phyloP scores from a whole-genome alignment of 2,329 filamentous ascomycete genomes.

The Microdochium bolleyi region DNA sequence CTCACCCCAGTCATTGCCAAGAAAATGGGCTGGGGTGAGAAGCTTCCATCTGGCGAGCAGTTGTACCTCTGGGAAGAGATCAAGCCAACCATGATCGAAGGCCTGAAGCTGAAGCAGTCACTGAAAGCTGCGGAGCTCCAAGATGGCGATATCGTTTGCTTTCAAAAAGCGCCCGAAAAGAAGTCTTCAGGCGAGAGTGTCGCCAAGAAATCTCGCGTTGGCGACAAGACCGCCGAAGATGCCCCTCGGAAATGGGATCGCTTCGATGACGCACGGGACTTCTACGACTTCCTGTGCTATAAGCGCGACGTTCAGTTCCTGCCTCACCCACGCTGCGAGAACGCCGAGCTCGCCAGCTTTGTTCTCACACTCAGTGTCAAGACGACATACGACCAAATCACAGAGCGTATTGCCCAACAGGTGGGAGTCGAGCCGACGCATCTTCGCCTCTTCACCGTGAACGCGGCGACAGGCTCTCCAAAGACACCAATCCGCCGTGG shows the following conservation, averaged over 20 bases:
- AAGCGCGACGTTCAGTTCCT: conserved; percentile 73
- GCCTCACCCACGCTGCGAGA: conserved; percentile 54
- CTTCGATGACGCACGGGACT: conserved; percentile 68
- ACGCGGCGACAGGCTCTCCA: conserved; percentile 66
- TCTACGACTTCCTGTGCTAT: conserved; percentile 90
- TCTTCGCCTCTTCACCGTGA: conserved; percentile 84
- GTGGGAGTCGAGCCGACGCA: conserved; percentile 76
- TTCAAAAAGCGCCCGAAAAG: conserved; percentile 59
- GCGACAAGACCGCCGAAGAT: conserved; percentile 30
- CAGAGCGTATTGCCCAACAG: conserved; percentile 73
- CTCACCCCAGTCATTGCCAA: conserved; percentile 69
- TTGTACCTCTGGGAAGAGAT: conserved; percentile 88
- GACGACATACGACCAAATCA: conserved; percentile 81
- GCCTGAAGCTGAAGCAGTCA: conserved; percentile 83
- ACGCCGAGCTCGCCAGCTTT: conserved; percentile 57
- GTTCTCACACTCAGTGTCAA: conserved; percentile 75
- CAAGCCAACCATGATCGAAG: conserved; percentile 95
- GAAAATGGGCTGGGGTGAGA: conserved; percentile 80
- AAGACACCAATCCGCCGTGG: conserved; percentile 70
- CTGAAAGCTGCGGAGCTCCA: conserved; percentile 89
- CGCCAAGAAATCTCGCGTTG: conserved; percentile 27
- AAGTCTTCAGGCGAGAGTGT: conserved; percentile 31
- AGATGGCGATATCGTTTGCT: conserved; percentile 94
- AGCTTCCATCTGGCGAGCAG: conserved; percentile 54
- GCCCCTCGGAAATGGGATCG: conserved; percentile 35